A percentile compares a stretch with the other conserved stretches of the same genome.
These are phyloP conservation scores for Fusarium verticillioides DNA, from an alignment of 2,329 filamentous ascomycete genomes.

Conservation along the genomic window DNA sequence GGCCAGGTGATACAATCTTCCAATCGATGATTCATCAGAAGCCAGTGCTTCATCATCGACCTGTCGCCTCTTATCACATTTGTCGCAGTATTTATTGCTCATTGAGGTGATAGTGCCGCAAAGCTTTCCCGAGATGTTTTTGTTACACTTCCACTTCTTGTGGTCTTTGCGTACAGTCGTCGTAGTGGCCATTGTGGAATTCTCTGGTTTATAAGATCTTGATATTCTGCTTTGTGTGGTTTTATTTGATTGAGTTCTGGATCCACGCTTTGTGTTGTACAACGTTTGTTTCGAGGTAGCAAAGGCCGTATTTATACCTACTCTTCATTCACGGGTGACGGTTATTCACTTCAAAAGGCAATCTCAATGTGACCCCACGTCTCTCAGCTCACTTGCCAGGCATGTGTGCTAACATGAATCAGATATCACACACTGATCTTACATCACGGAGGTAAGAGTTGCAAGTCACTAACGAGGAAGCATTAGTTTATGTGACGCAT, in stretches of 20 bases:
- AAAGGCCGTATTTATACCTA: rapidly evolving
- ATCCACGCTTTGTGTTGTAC: rapidly evolving
- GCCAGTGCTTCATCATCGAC: background rate
- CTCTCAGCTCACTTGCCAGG: background rate
- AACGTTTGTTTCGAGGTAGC: rapidly evolving
- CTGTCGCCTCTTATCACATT: background rate
- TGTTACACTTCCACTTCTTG: slow-evolving; percentile 19
- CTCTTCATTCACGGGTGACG: background rate
- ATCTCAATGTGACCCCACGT: background rate
- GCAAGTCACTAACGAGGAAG: rapidly evolving
- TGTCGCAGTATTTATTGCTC: background rate
- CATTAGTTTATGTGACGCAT: background rate
- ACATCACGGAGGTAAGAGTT: rapidly evolving
- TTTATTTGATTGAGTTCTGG: rapidly evolving
- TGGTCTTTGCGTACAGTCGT: background rate
- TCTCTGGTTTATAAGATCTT: rapidly evolving
- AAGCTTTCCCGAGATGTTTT: background rate
- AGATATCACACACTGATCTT: background rate
- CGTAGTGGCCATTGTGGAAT: background rate
- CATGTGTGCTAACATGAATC: background rate
- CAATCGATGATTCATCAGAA: background rate
- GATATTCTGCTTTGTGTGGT: rapidly evolving
- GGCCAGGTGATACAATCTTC: background rate
- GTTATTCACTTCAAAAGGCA: rapidly evolving
- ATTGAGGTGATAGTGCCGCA: background rate